Percentiles rank a stretch among this genome's conserved stretches.
Evolutionary conservation across 2,329 filamentous ascomycete species (phyloP).

Genomic region (Verticillium dahliae): DNA sequence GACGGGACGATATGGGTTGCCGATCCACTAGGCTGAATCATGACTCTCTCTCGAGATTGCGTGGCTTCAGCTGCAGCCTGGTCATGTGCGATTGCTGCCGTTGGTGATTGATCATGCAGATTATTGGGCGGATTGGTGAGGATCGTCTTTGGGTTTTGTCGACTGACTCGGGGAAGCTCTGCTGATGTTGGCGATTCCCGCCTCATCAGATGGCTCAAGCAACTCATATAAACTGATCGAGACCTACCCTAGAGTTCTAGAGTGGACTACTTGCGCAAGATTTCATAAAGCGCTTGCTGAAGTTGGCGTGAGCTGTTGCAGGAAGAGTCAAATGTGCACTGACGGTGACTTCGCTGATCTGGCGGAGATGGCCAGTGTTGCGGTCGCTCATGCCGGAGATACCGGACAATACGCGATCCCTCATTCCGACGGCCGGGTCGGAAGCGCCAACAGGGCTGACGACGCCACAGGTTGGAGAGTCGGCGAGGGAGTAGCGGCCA

Average conservation of each 20-base stretch:
- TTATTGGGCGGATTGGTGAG: not conserved
- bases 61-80: not conserved
- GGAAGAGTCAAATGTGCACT: too few relatives aligned
- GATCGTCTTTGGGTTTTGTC: not conserved
- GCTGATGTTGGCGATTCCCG: not conserved
- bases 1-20: too few relatives aligned
- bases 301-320: too few relatives aligned
- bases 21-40: not conserved
- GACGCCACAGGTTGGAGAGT: slow-evolving; percentile 1
- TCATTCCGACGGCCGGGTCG: slow-evolving; percentile 1
- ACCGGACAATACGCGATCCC: not conserved
- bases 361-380: slow-evolving; percentile 30
- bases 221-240: too few relatives aligned
- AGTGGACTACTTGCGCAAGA: too few relatives aligned
- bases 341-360: too few relatives aligned
- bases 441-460: not conserved
- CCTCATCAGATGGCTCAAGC: too few relatives aligned
- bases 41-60: not conserved
- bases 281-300: too few relatives aligned
- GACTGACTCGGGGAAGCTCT: not conserved
- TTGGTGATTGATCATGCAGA: not conserved
- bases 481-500: slow-evolving; percentile 10
- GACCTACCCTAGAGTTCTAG: too few relatives aligned
- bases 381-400: slow-evolving; percentile 33
- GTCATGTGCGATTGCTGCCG: not conserved